Conservation (phyloP, 1,139 yeast genomes). For the Pneumocystis oryctolagi region DNA sequence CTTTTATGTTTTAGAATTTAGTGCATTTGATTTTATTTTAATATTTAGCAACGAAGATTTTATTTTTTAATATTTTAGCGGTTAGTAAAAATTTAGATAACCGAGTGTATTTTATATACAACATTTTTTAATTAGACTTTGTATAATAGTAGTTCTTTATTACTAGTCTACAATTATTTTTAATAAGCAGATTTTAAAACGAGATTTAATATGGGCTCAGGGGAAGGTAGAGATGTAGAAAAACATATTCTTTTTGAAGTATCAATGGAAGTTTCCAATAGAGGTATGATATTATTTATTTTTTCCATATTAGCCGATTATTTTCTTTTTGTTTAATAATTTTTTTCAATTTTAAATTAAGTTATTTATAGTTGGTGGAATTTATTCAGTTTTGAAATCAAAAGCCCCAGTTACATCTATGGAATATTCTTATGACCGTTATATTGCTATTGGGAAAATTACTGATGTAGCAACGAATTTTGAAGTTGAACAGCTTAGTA, state of each 20-base stretch:
- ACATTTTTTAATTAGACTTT: not conserved
- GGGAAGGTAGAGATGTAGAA: constrained; percentile 30
- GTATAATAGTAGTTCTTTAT: not conserved
- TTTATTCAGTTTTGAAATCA: constrained; percentile 87
- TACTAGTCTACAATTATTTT: not conserved
- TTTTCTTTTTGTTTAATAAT: not conserved
- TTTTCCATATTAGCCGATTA: not conserved
- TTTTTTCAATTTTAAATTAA: not conserved
- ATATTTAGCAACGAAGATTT: no score
- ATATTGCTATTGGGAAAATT: constrained; percentile 41
- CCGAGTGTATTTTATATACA: no score
- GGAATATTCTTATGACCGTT: constrained; percentile 67
- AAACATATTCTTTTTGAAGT: constrained; percentile 83
- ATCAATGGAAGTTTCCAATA: constrained; percentile 94
- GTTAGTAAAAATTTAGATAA: not conserved
- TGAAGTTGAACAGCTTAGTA: not conserved
- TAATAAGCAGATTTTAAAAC: not conserved
- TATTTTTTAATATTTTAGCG: not conserved
- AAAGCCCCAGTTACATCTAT: constrained; percentile 95
- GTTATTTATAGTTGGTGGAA: constrained; percentile 58
- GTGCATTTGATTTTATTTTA: no score
- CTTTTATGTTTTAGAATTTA: not conserved
- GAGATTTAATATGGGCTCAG: constrained; percentile 11
- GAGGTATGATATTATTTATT: constrained; percentile 22
- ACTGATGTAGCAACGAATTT: not conserved